Evolutionary conservation across 192 early-diverging fungal species (phyloP), one percentile per base, ranked within the genome.

Genomic region (Umbelopsis isabellina): DNA sequence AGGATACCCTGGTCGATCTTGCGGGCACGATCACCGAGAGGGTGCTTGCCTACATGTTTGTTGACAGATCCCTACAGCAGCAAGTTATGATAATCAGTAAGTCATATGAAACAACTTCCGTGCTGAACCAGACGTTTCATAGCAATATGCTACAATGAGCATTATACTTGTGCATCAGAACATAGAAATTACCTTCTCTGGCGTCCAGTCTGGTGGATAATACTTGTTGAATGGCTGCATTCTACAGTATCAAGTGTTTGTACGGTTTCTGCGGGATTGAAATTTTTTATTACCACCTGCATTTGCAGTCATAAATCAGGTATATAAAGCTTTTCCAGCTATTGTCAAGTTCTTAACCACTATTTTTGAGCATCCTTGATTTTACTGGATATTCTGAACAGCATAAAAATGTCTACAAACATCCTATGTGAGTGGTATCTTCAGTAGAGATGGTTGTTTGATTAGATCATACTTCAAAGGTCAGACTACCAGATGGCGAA

Each of bases 1-100:
- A 97, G 84, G 68, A 97, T 93, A 8, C 96, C 96, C 69, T 97
- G 84, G 72, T 93, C 90, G 10, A 97, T 86, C 70, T 95, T 95
- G 20, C 93, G 82, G 2, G 96, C 96, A 46, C 96, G 83, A 48
- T 92, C 90, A 12, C 96, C 86, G 5, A 95, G 82, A 10, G 95
- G 93, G 74, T 97, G 96, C 69, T 95, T 93, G 13, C 94, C 94
- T 7, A 94, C 88, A 85, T 85, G 92, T 22, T 77, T 86, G 80
- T 97, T 97, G 72, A 91, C 91, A 1, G 94, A 92, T 8, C 94
- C 94, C 84, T 93, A 65, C 23, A 69, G 25, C 15, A 46, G 35
- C 10, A n/a, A 30, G 27, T 30, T 30, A 30, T 30, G 27, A 30
- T 30, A 48, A 13, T 0, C 15, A 58, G 3, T 15, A 1, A 61